Conservation (phyloP, 176 grass and related monocot species). For the Triticum monococcum region DNA sequence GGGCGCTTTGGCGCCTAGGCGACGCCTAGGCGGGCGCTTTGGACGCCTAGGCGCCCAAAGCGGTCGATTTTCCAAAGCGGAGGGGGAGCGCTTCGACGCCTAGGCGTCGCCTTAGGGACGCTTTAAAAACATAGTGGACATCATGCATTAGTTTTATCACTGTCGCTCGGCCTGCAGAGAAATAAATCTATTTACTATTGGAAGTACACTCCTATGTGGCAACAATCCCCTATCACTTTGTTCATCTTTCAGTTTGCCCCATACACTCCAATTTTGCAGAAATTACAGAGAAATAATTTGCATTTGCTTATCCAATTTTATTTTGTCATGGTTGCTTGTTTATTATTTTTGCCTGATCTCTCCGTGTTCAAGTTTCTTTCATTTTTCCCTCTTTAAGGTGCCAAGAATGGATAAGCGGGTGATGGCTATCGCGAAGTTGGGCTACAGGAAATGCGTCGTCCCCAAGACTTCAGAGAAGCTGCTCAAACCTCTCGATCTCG, state of each 20-base stretch:
- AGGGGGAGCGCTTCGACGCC: too few relatives aligned
- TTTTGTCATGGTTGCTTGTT: neutral
- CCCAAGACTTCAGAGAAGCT: constrained; percentile 61
- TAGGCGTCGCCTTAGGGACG: too few relatives aligned
- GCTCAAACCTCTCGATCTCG: constrained; percentile 44
- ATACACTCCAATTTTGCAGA: neutral
- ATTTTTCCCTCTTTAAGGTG: constrained; percentile 47
- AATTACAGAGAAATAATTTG: neutral
- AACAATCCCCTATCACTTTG: neutral
- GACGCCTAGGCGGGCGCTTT: too few relatives aligned
- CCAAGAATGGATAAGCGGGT: constrained; percentile 94
- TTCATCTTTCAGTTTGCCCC: neutral
- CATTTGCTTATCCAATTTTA: neutral
- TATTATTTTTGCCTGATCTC: neutral
- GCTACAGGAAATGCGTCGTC: constrained; percentile 80
- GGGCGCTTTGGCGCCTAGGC: too few relatives aligned
- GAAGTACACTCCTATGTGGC: neutral
- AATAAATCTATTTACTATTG: neutral
- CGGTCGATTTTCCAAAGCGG: too few relatives aligned
- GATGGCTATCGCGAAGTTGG: constrained; percentile 65
- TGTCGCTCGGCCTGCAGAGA: neutral
- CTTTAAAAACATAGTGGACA: neutral
- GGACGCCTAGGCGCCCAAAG: too few relatives aligned
- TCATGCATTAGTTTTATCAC: neutral
- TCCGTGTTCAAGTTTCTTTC: neutral